These are phyloP conservation scores for Spergularia bocconei DNA, from an alignment of 148 eudicot species.

Conservation along the genomic window DNA sequence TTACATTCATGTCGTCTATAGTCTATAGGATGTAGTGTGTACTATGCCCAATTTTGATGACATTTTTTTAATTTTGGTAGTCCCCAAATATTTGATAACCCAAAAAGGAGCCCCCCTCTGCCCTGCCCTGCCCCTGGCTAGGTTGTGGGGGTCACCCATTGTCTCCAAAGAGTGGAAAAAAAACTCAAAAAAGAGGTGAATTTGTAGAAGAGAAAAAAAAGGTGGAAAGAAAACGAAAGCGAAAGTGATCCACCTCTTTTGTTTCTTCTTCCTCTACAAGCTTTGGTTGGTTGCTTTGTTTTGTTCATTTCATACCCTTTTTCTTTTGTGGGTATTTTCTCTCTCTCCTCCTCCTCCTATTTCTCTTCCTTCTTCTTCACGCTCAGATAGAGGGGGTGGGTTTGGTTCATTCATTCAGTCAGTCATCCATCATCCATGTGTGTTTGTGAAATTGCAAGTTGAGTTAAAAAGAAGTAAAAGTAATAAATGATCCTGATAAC, in stretches of 20 bases:
- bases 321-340: not conserved
- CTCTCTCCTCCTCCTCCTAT: not conserved
- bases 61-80: too few species aligned
- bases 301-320: not conserved
- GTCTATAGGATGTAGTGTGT: too few species aligned
- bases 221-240: not conserved
- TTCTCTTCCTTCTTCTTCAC: not conserved
- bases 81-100: not conserved
- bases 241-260: constrained; percentile 11
- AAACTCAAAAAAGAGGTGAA: not conserved
- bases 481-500: too few species aligned
- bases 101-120: not conserved
- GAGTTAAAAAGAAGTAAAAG: too few species aligned
- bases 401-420: not conserved
- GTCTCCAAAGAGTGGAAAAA: constrained; percentile 16
- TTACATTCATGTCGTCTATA: too few species aligned
- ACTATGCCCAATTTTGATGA: too few species aligned
- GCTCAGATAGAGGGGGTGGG: not conserved
- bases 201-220: not conserved
- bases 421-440: not conserved
- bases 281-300: constrained; percentile 6
- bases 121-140: too few species aligned
- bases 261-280: not conserved
- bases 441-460: not conserved
- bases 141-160: constrained; percentile 1